Evolutionary conservation across 2,329 filamentous ascomycete species (phyloP).

Genomic region (Orbilia brochopaga): DNA sequence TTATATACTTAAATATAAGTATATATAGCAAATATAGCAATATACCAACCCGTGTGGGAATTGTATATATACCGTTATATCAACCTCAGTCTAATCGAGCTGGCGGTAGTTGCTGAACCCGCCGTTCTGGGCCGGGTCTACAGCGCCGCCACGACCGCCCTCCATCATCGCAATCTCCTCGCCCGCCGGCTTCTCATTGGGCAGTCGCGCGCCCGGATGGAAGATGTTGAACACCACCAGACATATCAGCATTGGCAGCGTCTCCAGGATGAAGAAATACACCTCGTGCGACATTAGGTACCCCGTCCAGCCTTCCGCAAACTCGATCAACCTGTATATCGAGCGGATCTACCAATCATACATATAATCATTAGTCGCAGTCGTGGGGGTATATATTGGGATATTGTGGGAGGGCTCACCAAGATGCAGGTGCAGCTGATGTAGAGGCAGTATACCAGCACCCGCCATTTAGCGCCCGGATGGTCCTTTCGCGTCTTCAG

Average conservation of each 20-base stretch:
- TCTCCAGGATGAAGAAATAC: slow-evolving; percentile 64
- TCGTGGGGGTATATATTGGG: not conserved
- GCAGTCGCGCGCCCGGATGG: slow-evolving; percentile 61
- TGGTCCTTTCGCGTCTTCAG: slow-evolving; percentile 37
- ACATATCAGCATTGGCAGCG: slow-evolving; percentile 61
- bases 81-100: not conserved
- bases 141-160: not conserved
- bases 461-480: slow-evolving; percentile 38
- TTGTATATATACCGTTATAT: not conserved
- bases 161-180: slow-evolving; percentile 31
- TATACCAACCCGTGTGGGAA: too few species aligned
- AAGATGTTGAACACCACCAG: slow-evolving; percentile 62
- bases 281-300: slow-evolving; percentile 64
- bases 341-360: slow-evolving; percentile 60
- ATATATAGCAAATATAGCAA: too few species aligned
- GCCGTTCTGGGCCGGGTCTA: not conserved
- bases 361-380: not conserved
- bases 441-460: slow-evolving; percentile 51
- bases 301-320: slow-evolving; percentile 62
- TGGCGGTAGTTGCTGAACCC: slow-evolving; percentile 1
- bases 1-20: too few species aligned
- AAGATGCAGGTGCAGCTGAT: slow-evolving; percentile 49
- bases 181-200: slow-evolving; percentile 37
- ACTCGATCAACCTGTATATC: slow-evolving; percentile 65
- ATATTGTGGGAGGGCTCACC: slow-evolving; percentile 20